Evolutionary conservation across 116 monocot genomes (phyloP), one percentile per base, ranked within the genome.

Genomic region (Papilionanthe hybrid): DNA sequence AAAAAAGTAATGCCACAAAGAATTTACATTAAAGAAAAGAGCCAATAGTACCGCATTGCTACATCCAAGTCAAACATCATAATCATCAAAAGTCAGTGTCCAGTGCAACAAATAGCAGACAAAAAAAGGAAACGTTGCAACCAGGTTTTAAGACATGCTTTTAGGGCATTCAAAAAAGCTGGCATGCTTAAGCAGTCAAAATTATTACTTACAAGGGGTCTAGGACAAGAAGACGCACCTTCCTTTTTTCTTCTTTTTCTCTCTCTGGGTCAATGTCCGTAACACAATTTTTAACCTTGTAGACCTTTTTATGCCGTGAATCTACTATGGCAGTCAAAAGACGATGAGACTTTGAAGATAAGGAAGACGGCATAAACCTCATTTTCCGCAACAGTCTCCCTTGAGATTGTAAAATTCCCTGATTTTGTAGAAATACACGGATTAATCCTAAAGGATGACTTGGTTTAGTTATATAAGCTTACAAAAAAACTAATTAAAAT

Each of bases 341-440:
- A 11, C 95, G 87, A 83, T 99, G 99, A 76, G 99, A 99, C 74
- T 95, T 99, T 72, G 99, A 97, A 77, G 95, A 86, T 74, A 99
- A 89, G 41, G 99, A 99, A 81, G 99, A 99, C 71, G 99, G 99
- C 99, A 95, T 99, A 85, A 99, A 95, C 74, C 89, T 90, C 99
- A 99, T 99, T 84, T 99, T 99, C 68, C 55, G 85, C 76, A 93
- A 82, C 71, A 99, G 89, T 77, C 92, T 95, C 75, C 99, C 99
- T 93, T 99, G 99, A 44, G 95, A 99, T 89, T 99, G 99, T 74
- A 99, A 82, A 78, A 99, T 90, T 79, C 99, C 99, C 99, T 99
- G 79, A 75, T 75, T 49, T 75, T 49, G 50, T 73, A 4, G 32
- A n/a, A 44, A 49, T 18, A 15, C 23, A 73, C 44, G 44, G 18